These are phyloP conservation scores for Macrophomina tecta DNA, from an alignment of 2,329 filamentous ascomycete genomes.

Conservation along the genomic window DNA sequence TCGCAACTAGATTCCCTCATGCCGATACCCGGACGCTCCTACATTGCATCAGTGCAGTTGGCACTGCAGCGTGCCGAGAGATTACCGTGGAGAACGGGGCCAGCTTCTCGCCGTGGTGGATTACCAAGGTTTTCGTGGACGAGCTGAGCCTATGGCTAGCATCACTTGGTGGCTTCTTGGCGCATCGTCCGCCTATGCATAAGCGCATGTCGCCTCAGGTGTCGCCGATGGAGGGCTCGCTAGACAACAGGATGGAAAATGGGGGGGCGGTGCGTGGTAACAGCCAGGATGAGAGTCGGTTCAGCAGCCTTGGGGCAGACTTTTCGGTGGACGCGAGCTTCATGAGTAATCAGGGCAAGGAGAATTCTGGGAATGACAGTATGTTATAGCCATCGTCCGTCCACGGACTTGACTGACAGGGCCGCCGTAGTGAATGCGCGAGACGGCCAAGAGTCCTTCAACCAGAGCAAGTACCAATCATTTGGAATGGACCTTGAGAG, in stretches of 20 bases:
- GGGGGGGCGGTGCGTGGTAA: slow-evolving; percentile 37
- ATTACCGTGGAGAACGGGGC: slow-evolving; percentile 78
- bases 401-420: slow-evolving; percentile 23
- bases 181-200: slow-evolving; percentile 45
- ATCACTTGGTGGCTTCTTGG: slow-evolving; percentile 87
- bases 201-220: slow-evolving; percentile 40
- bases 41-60: slow-evolving; percentile 76
- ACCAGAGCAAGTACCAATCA: slow-evolving; percentile 26
- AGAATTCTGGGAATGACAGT: slow-evolving; percentile 26
- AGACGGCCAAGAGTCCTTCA: slow-evolving; percentile 23
- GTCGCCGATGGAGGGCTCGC: slow-evolving; percentile 37
- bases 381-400: slow-evolving; percentile 22
- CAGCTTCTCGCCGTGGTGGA: slow-evolving; percentile 92
- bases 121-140: slow-evolving; percentile 93
- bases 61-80: slow-evolving; percentile 79
- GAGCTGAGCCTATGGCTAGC: slow-evolving; percentile 92
- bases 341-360: slow-evolving; percentile 26
- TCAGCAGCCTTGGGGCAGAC: slow-evolving; percentile 46
- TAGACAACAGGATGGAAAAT: slow-evolving; percentile 40
- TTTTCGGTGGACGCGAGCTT: slow-evolving; percentile 37
- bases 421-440: slow-evolving; percentile 19
- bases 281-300: slow-evolving; percentile 47
- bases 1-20: slow-evolving; percentile 75
- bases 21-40: slow-evolving; percentile 75
- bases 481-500: slow-evolving; percentile 27